Percentiles rank a stretch among this genome's conserved stretches.
Evolutionary conservation across 345 rosid species (phyloP).

Genomic region (Eucalyptus albens): DNA sequence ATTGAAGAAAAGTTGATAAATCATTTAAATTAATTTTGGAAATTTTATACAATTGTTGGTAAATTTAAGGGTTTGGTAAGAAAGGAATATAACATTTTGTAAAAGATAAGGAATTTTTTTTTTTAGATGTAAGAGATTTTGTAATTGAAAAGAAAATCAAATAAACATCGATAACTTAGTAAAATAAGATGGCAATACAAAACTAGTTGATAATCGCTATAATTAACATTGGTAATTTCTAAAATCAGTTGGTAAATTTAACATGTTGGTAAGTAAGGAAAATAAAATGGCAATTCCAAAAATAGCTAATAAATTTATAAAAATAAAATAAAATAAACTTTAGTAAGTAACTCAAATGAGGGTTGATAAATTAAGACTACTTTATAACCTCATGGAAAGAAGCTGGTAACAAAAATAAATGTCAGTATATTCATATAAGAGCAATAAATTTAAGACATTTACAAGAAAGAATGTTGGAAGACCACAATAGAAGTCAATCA

Average conservation of each 20-base stretch:
- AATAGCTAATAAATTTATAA: background rate
- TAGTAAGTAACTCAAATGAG: background rate
- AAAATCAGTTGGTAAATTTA: background rate
- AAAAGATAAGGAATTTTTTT: background rate
- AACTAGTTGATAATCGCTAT: background rate
- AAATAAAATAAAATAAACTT: background rate
- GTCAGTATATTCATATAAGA: background rate
- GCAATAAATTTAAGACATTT: background rate
- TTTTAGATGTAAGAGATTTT: background rate
- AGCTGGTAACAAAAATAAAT: background rate
- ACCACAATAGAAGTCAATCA: background rate
- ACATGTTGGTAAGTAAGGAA: background rate
- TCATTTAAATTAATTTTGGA: background rate
- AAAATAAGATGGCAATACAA: background rate
- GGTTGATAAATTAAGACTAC: background rate
- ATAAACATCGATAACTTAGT: background rate
- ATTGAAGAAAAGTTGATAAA: background rate
- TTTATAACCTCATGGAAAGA: background rate
- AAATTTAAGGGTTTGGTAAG: background rate
- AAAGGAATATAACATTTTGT: background rate
- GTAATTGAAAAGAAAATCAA: background rate
- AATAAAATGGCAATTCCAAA: background rate
- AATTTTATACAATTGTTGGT: background rate
- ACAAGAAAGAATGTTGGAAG: background rate
- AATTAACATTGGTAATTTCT: background rate